Percentiles rank a stretch among this genome's conserved stretches.
Conservation (phyloP, 768 basidiomycete species). For the Suillus subaureus region DNA sequence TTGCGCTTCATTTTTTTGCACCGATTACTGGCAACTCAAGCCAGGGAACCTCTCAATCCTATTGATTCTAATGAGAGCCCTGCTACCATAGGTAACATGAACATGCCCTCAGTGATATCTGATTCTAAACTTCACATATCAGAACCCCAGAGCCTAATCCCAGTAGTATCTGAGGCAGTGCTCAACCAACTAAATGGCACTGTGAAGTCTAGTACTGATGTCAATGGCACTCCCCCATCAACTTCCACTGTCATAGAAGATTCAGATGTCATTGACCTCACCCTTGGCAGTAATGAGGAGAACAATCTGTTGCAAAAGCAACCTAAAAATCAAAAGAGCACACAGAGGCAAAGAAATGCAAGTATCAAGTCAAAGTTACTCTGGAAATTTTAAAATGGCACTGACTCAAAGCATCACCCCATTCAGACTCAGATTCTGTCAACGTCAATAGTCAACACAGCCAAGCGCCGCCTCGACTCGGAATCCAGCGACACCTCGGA, state of each 20-base stretch:
- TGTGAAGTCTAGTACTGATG: background rate
- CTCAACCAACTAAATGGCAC: background rate
- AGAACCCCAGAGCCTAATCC: background rate
- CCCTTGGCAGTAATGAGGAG: background rate
- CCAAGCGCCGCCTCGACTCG: background rate
- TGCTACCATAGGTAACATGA: background rate
- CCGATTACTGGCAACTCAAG: background rate
- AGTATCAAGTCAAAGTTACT: background rate
- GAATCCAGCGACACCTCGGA: conserved; percentile 1
- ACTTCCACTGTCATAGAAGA: background rate
- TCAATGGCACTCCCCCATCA: background rate
- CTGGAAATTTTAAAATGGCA: background rate
- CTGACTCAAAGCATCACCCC: background rate
- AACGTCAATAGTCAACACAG: background rate
- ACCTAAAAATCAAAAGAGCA: background rate
- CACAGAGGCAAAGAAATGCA: background rate
- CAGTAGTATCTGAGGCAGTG: background rate
- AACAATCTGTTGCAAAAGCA: background rate
- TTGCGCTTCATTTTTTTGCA: background rate
- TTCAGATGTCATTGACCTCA: background rate
- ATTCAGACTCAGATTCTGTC: background rate
- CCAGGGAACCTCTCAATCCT: background rate
- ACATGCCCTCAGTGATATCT: background rate
- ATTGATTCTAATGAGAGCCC: background rate
- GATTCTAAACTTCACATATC: background rate